phyloP scores from a whole-genome alignment of 2,329 filamentous ascomycete species.

The Chrysoporthe austroafricana region DNA sequence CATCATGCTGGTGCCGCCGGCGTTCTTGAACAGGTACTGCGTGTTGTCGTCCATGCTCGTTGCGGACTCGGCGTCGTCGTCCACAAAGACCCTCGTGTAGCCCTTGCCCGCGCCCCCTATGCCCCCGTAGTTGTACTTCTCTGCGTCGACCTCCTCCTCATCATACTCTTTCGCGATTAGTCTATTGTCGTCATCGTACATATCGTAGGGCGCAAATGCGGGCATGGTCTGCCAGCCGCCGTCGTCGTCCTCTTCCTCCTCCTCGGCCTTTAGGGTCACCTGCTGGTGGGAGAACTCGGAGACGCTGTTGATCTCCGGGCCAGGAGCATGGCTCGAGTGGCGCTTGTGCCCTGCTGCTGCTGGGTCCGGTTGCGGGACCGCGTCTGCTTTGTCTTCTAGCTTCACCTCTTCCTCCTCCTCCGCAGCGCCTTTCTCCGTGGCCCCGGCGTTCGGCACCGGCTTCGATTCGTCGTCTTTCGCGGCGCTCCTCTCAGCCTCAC shows the following conservation, averaged over 20 bases:
- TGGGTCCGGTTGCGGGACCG: slow-evolving; percentile 30
- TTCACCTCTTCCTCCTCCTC: slow-evolving; percentile 28
- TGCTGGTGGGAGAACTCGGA: slow-evolving; percentile 95
- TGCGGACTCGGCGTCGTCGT: slow-evolving; percentile 90
- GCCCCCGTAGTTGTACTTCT: slow-evolving; percentile 70
- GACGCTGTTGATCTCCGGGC: slow-evolving; percentile 34
- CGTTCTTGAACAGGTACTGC: slow-evolving; percentile 87
- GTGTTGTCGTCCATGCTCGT: slow-evolving; percentile 98
- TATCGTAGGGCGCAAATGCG: slow-evolving; percentile 86
- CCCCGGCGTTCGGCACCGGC: neutral
- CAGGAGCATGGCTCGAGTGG: slow-evolving; percentile 37
- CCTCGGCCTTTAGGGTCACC: slow-evolving; percentile 54
- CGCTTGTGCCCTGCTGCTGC: slow-evolving; percentile 39
- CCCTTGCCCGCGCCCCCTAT: slow-evolving; percentile 91
- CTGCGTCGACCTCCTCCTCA: slow-evolving; percentile 71
- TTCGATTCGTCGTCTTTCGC: neutral
- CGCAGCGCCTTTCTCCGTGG: neutral
- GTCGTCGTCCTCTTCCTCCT: slow-evolving; percentile 62
- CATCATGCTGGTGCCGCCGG: slow-evolving; percentile 59
- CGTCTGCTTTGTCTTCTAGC: slow-evolving; percentile 10
- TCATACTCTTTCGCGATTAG: slow-evolving; percentile 81
- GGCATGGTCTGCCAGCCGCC: slow-evolving; percentile 93
- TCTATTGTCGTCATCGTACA: slow-evolving; percentile 92
- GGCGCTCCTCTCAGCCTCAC: neutral
- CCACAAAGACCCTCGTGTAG: slow-evolving; percentile 92